These are phyloP conservation scores for Ceriops decandra DNA, from an alignment of 345 rosid genomes.

Conservation along the genomic window DNA sequence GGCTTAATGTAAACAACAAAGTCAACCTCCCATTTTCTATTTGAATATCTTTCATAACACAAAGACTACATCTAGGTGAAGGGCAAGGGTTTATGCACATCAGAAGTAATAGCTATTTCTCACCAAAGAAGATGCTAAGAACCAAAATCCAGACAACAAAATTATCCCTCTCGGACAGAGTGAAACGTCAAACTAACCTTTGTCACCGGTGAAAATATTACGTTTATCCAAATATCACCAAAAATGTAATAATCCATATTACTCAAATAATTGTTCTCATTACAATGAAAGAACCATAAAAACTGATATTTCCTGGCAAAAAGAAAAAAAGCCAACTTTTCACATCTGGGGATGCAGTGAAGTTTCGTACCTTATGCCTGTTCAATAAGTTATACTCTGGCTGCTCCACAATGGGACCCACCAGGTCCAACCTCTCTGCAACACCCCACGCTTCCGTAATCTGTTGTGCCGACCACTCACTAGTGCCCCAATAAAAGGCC, in stretches of 20 bases:
- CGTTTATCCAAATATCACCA: neutral
- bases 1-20: no score
- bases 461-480: constrained; percentile 98
- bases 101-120: no score
- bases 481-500: constrained; percentile 99
- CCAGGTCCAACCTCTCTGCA: constrained; percentile 78
- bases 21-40: no score
- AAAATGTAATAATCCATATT: neutral
- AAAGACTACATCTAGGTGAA: no score
- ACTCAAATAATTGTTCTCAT: neutral
- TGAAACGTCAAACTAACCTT: no score
- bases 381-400: constrained; percentile 86
- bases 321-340: neutral
- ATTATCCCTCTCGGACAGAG: no score
- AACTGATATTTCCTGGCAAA: neutral
- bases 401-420: constrained; percentile 96
- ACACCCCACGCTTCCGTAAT: constrained; percentile 96
- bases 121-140: no score
- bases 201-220: no score
- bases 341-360: neutral
- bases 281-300: neutral
- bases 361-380: constrained; percentile 69
- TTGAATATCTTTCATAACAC: no score
- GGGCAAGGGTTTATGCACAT: no score
- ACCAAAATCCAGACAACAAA: no score